These are phyloP conservation scores for Saccharomycopsis crataegensis DNA, from an alignment of 1,139 yeast species.

Conservation along the genomic window DNA sequence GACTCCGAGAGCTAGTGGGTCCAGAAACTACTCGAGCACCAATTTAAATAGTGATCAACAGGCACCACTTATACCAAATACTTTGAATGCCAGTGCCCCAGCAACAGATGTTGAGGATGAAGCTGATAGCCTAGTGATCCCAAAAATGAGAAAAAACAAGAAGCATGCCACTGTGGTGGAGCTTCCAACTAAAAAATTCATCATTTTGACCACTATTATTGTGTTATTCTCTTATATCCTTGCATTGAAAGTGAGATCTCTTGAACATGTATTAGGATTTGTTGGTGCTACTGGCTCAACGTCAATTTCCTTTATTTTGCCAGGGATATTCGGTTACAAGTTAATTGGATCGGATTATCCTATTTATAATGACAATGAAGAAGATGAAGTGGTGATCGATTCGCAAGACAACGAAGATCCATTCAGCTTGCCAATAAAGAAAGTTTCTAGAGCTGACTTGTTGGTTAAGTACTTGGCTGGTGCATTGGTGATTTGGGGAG, in stretches of 20 bases:
- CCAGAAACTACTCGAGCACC: background rate
- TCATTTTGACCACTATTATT: constrained; percentile 58
- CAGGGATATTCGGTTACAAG: constrained; percentile 81
- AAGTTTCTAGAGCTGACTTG: constrained; percentile 20
- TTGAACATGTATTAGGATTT: constrained; percentile 81
- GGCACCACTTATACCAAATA: constrained; percentile 1
- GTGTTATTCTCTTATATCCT: constrained; percentile 57
- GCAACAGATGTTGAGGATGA: constrained; percentile 21
- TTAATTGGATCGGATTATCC: constrained; percentile 40
- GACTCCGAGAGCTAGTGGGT: background rate
- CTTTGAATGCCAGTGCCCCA: background rate
- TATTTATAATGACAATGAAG: constrained; percentile 19
- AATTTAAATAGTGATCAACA: background rate
- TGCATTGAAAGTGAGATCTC: constrained; percentile 71
- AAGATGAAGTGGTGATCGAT: constrained; percentile 20
- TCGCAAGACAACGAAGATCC: constrained; percentile 20
- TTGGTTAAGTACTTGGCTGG: constrained; percentile 57
- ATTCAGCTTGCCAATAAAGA: constrained; percentile 27
- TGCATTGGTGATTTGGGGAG: constrained; percentile 64
- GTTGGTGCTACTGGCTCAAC: constrained; percentile 97
- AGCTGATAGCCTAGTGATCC: constrained; percentile 29
- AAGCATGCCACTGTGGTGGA: constrained; percentile 42
- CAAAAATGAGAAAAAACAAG: background rate
- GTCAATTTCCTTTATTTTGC: constrained; percentile 84
- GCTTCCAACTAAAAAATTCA: constrained; percentile 44